Percentiles rank a stretch among this genome's conserved stretches.
Conservation (phyloP, 2,329 filamentous ascomycete species). For the Fusarium sp. region DNA sequence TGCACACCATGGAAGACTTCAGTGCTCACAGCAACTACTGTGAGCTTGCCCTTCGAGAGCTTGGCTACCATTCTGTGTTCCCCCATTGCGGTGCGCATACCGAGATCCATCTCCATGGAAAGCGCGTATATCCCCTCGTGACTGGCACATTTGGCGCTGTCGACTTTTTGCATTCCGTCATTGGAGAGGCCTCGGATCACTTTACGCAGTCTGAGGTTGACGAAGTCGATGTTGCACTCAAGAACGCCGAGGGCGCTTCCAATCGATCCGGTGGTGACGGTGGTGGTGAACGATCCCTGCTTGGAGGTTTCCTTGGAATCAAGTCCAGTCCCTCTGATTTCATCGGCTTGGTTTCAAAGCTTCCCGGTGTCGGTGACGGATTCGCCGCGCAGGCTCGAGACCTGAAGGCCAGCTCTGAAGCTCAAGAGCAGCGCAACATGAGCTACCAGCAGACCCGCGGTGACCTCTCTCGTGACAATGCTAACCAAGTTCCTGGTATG, state of each 20-base stretch:
- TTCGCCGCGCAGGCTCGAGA: conserved; percentile 72
- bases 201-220: conserved; percentile 87
- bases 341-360: conserved; percentile 75
- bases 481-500: conserved; percentile 75
- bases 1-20: conserved; percentile 82
- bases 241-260: conserved; percentile 67
- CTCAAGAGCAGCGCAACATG: conserved; percentile 68
- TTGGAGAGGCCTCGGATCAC: conserved; percentile 81
- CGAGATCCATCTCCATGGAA: conserved; percentile 69
- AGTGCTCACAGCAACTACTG: conserved; percentile 86
- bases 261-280: conserved; percentile 45
- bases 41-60: conserved; percentile 79
- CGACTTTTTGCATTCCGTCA: conserved; percentile 82
- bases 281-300: conserved; percentile 44
- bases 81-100: conserved; percentile 74
- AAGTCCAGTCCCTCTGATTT: conserved; percentile 62
- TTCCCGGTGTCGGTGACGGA: conserved; percentile 74
- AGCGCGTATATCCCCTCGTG: conserved; percentile 75
- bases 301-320: conserved; percentile 53
- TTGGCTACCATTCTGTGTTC: conserved; percentile 81
- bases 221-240: conserved; percentile 78
- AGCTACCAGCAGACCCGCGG: conserved; percentile 43
- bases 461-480: conserved; percentile 53
- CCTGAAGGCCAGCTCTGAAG: conserved; percentile 67
- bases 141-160: conserved; percentile 81